Base-by-base conservation (phyloP, 345 rosid species). In the Passiflora organensis region DNA sequence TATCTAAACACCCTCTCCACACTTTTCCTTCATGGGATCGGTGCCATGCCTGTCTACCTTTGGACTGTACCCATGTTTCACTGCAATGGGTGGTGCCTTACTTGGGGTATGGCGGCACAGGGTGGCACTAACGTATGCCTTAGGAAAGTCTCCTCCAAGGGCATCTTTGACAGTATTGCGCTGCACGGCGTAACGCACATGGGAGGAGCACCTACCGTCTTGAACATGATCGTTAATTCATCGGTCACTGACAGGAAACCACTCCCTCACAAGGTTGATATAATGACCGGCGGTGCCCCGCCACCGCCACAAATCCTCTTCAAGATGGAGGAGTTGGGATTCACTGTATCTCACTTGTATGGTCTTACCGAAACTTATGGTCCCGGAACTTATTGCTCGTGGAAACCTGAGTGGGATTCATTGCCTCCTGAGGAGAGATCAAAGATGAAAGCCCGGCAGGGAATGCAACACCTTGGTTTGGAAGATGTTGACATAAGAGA, bases 51-150 rank as follows among this genome's bases (percentile, higher is more conserved):
- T 0, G 80, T 82, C 1, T 91, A 85, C 51, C 54, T 91, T 6
- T 91, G 98, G 96, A 83, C 91, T 0, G 91, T 91, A 12, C 98
- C 98, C 0, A 85, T 91, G 93, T 91, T 91, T 71, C 98, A 88
- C 43, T 85, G 95, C 62, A 91, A 88, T 6, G 96, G 96, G 0
- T 88, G 98, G 96, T 85, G 91, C 45, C 85, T 91, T 2, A 32
- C 62, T 11, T 91, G 97, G 97, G 97, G 94, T 10, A 64, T 91
- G 36, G 89, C 96, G 0, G 96, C 96, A 0, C 87, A 73, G 39
- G 97, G 97, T 3, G 97, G 96, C 41, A 85, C 86, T 0, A 91
- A 82, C 63, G 61, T 91, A 38, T 87, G 95, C 71, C 70, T 81
- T 0, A 71, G 91, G 55, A 85, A 81, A 32, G 82, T 85, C 55